These are phyloP conservation scores for Fragaria ananassa DNA, from an alignment of 306 rosid species.

Conservation along the genomic window DNA sequence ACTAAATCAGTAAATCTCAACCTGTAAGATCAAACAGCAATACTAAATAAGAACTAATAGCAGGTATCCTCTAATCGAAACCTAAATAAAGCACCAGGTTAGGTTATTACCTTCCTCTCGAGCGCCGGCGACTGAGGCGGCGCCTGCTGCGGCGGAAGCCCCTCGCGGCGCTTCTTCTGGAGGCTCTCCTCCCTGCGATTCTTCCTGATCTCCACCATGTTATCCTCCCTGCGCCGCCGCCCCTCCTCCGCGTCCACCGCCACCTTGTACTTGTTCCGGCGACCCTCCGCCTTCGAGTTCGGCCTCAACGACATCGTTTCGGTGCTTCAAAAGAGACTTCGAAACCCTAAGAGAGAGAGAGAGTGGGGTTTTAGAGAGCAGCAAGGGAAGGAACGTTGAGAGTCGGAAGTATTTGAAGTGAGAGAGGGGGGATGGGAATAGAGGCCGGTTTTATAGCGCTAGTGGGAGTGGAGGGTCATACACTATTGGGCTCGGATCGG, in stretches of 20 bases:
- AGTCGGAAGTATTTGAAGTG: constrained; percentile 5
- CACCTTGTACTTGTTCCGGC: constrained; percentile 94
- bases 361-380: constrained; percentile 23
- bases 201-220: constrained; percentile 99
- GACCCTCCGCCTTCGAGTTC: constrained; percentile 80
- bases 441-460: constrained; percentile 28
- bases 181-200: constrained; percentile 89
- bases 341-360: constrained; percentile 22
- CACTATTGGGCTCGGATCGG: constrained; percentile 50
- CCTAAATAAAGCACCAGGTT: neutral
- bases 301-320: constrained; percentile 89
- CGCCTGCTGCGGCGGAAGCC: constrained; percentile 62
- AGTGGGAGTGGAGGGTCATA: neutral
- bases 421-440: constrained; percentile 11
- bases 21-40: neutral
- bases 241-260: constrained; percentile 99
- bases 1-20: neutral
- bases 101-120: constrained; percentile 43
- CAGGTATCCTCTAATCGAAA: neutral
- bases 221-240: constrained; percentile 89
- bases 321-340: neutral
- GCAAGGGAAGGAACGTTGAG: neutral
- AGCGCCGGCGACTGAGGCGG: constrained; percentile 31
- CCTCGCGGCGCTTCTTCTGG: constrained; percentile 94
- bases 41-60: neutral